Percentiles rank a stretch among this genome's conserved stretches.
These are phyloP conservation scores for Pyrenophora teres DNA, from an alignment of 2,329 filamentous ascomycete species.

Conservation along the genomic window DNA sequence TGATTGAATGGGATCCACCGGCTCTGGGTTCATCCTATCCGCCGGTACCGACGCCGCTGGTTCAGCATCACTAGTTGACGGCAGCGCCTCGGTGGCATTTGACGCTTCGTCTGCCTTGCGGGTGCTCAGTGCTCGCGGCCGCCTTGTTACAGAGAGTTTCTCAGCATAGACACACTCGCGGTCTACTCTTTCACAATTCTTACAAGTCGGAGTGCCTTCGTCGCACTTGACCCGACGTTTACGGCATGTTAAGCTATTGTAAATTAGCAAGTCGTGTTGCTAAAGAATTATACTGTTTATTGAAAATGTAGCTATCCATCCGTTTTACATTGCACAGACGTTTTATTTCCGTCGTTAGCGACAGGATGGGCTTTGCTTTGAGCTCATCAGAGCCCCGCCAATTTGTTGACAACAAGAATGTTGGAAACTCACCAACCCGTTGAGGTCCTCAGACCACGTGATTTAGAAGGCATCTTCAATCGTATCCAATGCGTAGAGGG, in stretches of 20 bases:
- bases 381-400: conserved; percentile 7
- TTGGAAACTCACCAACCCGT: conserved; percentile 49
- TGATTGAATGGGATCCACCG: conserved; percentile 13
- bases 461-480: conserved; percentile 46
- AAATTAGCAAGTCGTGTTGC: conserved; percentile 8
- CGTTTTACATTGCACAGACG: too few species aligned
- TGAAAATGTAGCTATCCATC: too few species aligned
- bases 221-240: conserved; percentile 58
- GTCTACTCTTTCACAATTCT: conserved; percentile 50
- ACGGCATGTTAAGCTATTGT: conserved; percentile 50
- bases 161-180: conserved; percentile 49
- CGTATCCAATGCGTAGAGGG: conserved; percentile 6
- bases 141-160: conserved; percentile 11
- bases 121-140: conserved; percentile 17
- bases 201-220: conserved; percentile 52
- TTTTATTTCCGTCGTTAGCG: too few species aligned
- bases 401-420: neutral
- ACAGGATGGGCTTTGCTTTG: neutral
- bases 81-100: conserved; percentile 8
- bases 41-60: neutral
- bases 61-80: conserved; percentile 5
- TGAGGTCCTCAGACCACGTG: conserved; percentile 51
- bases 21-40: conserved; percentile 12
- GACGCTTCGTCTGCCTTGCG: conserved; percentile 13
- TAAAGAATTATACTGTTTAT: too few species aligned